These are phyloP conservation scores for Gossypium raimondii DNA, from an alignment of 345 rosid species.

Conservation along the genomic window DNA sequence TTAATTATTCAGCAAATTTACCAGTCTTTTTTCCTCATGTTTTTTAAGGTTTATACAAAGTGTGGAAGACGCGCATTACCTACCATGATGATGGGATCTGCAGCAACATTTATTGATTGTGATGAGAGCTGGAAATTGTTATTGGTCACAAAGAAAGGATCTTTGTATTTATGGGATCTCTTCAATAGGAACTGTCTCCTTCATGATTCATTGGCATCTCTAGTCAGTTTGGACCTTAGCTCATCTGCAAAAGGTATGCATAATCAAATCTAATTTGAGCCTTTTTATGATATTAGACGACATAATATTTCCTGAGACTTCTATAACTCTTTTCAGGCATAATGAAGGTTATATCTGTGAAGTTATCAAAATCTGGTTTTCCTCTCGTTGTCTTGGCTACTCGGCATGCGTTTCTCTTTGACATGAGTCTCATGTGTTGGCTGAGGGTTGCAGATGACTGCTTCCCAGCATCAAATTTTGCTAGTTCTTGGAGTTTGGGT, in stretches of 20 bases:
- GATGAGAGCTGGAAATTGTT: slow-evolving; percentile 91
- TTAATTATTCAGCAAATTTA: neutral
- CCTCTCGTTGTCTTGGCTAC: slow-evolving; percentile 95
- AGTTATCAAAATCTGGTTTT: slow-evolving; percentile 86
- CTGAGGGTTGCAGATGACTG: slow-evolving; percentile 97
- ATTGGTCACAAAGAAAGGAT: slow-evolving; percentile 82
- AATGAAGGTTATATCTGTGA: slow-evolving; percentile 86
- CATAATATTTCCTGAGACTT: slow-evolving; percentile 13
- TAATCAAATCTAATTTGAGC: neutral
- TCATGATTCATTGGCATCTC: slow-evolving; percentile 72
- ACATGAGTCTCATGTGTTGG: slow-evolving; percentile 90
- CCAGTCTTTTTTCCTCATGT: slow-evolving; percentile 5
- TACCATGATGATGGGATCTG: slow-evolving; percentile 91
- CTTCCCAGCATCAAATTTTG: slow-evolving; percentile 95
- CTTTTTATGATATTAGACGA: slow-evolving; percentile 7
- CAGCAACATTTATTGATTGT: slow-evolving; percentile 87
- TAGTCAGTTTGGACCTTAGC: slow-evolving; percentile 50
- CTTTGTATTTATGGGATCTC: slow-evolving; percentile 84
- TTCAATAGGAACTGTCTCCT: slow-evolving; percentile 69
- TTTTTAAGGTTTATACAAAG: slow-evolving; percentile 77
- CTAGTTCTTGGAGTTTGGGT: slow-evolving; percentile 91
- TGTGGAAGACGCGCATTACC: slow-evolving; percentile 97
- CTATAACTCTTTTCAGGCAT: slow-evolving; percentile 46
- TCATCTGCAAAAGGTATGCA: slow-evolving; percentile 52
- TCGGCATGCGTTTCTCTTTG: slow-evolving; percentile 91